phyloP scores from a whole-genome alignment of 495 filamentous ascomycete species.

The Hypoxylon perforatum region DNA sequence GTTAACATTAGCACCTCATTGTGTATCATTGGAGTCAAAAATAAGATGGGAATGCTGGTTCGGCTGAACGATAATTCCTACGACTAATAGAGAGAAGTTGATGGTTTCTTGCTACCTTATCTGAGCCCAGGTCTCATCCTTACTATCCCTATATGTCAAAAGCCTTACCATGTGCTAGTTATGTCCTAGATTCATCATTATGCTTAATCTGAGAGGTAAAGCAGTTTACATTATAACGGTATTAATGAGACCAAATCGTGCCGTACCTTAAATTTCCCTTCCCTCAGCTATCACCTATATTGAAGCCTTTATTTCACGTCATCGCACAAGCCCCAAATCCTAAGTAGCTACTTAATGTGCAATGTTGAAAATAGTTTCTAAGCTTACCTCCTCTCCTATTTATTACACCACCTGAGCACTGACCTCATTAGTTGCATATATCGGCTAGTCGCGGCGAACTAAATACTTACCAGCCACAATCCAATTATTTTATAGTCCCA shows the following conservation, averaged over 20 bases:
- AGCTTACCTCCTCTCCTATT: too few relatives aligned
- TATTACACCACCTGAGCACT: too few relatives aligned
- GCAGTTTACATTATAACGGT: neutral
- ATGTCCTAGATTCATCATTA: too few relatives aligned
- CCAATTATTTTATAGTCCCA: constrained; percentile 5
- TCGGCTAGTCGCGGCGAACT: neutral
- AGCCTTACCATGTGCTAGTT: too few relatives aligned
- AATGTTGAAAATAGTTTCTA: too few relatives aligned
- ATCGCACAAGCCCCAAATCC: too few relatives aligned
- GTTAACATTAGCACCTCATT: constrained; percentile 26
- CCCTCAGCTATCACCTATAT: too few relatives aligned
- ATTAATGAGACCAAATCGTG: neutral
- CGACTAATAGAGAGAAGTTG: constrained; percentile 13
- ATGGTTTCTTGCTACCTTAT: neutral
- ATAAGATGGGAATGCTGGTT: constrained; percentile 23
- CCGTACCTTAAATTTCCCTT: too few relatives aligned
- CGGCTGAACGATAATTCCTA: constrained; percentile 16
- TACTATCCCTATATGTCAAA: too few relatives aligned
- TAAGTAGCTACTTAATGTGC: too few relatives aligned
- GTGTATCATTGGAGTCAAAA: constrained; percentile 43
- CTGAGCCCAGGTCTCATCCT: too few relatives aligned
- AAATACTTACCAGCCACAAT: constrained; percentile 21
- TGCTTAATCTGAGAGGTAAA: too few relatives aligned
- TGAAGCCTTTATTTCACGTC: neutral
- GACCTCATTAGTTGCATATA: neutral